A percentile compares a stretch with the other conserved stretches of the same genome.
phyloP scores from a whole-genome alignment of 176 grass and related monocot species.

The Avena eriantha region DNA sequence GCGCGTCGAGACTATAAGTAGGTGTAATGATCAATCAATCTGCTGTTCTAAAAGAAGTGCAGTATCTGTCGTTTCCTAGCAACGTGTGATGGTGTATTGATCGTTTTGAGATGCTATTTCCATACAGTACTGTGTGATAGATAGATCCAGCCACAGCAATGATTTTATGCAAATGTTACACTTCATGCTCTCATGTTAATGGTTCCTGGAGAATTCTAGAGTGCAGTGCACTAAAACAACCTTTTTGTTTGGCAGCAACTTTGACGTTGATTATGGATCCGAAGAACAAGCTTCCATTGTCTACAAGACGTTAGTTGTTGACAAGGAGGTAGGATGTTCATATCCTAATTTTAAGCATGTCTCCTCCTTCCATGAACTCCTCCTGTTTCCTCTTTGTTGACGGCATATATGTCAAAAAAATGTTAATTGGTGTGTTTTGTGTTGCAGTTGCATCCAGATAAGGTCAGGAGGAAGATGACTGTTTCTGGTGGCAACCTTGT shows the following conservation, averaged over 20 bases:
- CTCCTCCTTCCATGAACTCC: neutral
- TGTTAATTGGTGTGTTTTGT: neutral
- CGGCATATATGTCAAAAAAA: neutral
- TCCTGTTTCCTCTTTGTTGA: neutral
- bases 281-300: slow-evolving; percentile 63
- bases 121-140: too few relatives aligned
- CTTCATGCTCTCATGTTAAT: neutral
- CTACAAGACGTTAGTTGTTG: slow-evolving; percentile 59
- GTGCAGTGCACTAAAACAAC: neutral
- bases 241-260: slow-evolving; percentile 59
- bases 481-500: slow-evolving; percentile 70
- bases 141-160: neutral
- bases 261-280: slow-evolving; percentile 84
- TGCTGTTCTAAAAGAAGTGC: neutral
- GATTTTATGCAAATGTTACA: neutral
- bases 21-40: neutral
- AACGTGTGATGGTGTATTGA: neutral
- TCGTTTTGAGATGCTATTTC: neutral
- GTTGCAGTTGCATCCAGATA: slow-evolving; percentile 88
- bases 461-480: slow-evolving; percentile 80
- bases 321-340: slow-evolving; percentile 62
- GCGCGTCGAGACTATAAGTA: neutral
- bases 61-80: neutral
- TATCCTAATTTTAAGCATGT: neutral
- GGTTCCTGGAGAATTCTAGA: neutral